Percentiles rank a stretch among this genome's conserved stretches.
Conservation (phyloP, 2,329 filamentous ascomycete species). For the Verticillium longisporum region DNA sequence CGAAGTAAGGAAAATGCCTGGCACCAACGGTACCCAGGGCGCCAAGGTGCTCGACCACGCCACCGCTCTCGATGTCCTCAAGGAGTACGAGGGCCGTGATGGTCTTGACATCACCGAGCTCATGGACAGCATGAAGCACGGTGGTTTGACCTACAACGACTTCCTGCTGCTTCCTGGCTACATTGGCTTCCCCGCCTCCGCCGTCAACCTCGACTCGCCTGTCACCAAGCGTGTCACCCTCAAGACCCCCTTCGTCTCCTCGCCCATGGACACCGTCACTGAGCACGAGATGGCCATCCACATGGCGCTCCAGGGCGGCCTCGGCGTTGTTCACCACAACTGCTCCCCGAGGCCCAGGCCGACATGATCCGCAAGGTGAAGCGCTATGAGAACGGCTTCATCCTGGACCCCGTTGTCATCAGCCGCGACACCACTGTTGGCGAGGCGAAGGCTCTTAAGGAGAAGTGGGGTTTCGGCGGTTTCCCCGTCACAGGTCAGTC, state of each 20-base stretch:
- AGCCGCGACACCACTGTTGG: slow-evolving; percentile 80
- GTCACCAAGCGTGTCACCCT: slow-evolving; percentile 92
- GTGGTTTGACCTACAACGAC: slow-evolving; percentile 97
- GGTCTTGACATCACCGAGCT: slow-evolving; percentile 82
- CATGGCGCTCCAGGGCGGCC: slow-evolving; percentile 81
- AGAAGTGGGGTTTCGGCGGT: slow-evolving; percentile 97
- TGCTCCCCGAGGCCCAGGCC: slow-evolving; percentile 95
- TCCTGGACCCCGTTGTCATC: slow-evolving; percentile 90
- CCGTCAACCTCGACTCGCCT: slow-evolving; percentile 81
- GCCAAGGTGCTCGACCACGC: slow-evolving; percentile 63
- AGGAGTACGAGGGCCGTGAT: slow-evolving; percentile 74
- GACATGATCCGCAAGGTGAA: slow-evolving; percentile 99
- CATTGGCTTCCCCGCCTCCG: slow-evolving; percentile 93
- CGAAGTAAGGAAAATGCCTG: slow-evolving; percentile 53
- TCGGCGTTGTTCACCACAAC: slow-evolving; percentile 98
- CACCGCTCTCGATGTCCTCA: slow-evolving; percentile 72
- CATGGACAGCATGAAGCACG: slow-evolving; percentile 84
- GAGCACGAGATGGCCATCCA: slow-evolving; percentile 99
- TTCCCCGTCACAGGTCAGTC: slow-evolving; percentile 96
- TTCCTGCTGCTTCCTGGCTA: slow-evolving; percentile 95
- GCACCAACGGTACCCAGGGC: slow-evolving; percentile 43
- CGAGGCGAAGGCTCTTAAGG: slow-evolving; percentile 87
- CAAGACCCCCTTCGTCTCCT: slow-evolving; percentile 95
- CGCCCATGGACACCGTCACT: slow-evolving; percentile 98
- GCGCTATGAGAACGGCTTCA: slow-evolving; percentile 99